These are phyloP conservation scores for Talinum fruticosum DNA, from an alignment of 148 eudicot genomes.

Conservation along the genomic window DNA sequence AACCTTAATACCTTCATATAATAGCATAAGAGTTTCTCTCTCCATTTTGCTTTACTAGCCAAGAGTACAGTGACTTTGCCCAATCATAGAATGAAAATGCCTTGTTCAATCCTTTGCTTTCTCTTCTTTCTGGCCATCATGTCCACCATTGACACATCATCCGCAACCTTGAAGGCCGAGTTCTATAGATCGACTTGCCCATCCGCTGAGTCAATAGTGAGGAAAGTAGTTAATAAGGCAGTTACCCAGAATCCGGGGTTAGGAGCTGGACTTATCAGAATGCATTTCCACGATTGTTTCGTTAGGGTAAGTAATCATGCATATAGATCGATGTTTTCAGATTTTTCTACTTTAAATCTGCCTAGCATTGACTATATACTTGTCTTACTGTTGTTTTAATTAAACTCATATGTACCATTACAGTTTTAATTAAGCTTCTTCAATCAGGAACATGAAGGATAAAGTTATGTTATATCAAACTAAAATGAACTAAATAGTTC, in stretches of 20 bases:
- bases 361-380: no score
- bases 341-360: no score
- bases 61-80: background rate
- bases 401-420: no score
- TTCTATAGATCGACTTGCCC: background rate
- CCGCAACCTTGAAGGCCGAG: background rate
- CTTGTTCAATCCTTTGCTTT: background rate
- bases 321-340: no score
- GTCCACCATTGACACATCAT: background rate
- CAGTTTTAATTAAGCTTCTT: no score
- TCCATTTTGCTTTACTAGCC: background rate
- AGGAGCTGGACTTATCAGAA: background rate
- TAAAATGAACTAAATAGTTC: no score
- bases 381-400: no score
- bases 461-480: no score
- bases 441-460: no score
- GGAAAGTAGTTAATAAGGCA: background rate
- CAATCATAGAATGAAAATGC: background rate
- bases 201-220: background rate
- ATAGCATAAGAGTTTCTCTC: background rate
- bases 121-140: background rate
- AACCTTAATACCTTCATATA: background rate
- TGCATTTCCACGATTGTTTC: conserved; percentile 1
- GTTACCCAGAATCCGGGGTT: background rate
- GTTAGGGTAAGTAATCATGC: background rate